phyloP scores from a whole-genome alignment of 345 rosid species.

The Camelina laxa region DNA sequence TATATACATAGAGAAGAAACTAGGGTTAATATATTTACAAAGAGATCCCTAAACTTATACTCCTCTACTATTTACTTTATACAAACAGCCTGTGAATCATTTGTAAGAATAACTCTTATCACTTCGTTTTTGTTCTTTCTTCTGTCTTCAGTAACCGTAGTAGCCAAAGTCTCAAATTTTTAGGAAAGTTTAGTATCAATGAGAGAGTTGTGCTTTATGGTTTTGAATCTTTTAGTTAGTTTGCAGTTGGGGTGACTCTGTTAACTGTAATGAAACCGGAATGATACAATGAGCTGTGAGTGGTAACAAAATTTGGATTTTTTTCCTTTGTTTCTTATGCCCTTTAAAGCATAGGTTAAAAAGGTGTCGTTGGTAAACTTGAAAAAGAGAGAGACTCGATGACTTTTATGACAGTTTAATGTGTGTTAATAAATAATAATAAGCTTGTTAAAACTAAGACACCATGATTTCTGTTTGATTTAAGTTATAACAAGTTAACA shows the following conservation, averaged over 20 bases:
- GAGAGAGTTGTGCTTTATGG: neutral
- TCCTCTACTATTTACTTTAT: no score
- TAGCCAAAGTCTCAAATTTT: neutral
- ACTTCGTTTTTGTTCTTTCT: neutral
- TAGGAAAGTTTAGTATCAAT: neutral
- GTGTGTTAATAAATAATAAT: neutral
- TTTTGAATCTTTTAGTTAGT: neutral
- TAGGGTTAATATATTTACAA: no score
- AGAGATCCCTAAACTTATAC: no score
- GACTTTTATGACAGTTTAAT: neutral
- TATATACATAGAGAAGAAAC: no score
- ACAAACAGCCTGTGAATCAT: constrained; percentile 12
- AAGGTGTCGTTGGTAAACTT: neutral
- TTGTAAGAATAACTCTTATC: constrained; percentile 21
- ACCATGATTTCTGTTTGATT: no score
- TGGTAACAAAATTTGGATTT: neutral
- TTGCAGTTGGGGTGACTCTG: neutral
- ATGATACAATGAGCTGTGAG: neutral
- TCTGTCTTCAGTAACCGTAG: neutral
- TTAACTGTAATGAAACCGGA: neutral
- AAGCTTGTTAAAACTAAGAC: no score
- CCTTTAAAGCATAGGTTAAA: neutral
- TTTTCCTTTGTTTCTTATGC: constrained; percentile 3
- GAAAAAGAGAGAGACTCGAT: neutral
- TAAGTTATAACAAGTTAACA: neutral